These are phyloP conservation scores for Exophiala aquamarina DNA, from an alignment of 2,329 filamentous ascomycete genomes.

Conservation along the genomic window DNA sequence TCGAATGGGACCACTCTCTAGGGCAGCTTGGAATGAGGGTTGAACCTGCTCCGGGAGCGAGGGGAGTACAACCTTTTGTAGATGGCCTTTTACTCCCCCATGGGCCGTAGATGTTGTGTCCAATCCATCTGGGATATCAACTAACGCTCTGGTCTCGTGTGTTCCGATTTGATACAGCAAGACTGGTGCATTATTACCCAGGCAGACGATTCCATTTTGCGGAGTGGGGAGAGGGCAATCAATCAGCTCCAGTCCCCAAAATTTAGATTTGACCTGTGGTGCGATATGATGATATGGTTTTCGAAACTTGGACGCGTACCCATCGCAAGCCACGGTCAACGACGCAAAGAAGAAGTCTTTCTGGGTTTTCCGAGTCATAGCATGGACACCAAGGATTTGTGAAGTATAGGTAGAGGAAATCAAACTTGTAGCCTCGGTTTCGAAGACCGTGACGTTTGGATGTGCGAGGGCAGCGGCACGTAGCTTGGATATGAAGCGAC, in stretches of 20 bases:
- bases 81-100: slow-evolving; percentile 83
- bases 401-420: slow-evolving; percentile 68
- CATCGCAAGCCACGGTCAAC: slow-evolving; percentile 86
- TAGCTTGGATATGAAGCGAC: slow-evolving; percentile 82
- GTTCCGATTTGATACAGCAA: slow-evolving; percentile 96
- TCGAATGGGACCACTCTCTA: slow-evolving; percentile 75
- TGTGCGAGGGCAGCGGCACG: slow-evolving; percentile 71
- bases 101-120: slow-evolving; percentile 70
- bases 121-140: slow-evolving; percentile 80
- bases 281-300: slow-evolving; percentile 69
- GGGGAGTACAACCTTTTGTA: slow-evolving; percentile 76
- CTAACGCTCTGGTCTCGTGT: slow-evolving; percentile 84
- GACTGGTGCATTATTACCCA: slow-evolving; percentile 74
- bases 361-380: slow-evolving; percentile 61
- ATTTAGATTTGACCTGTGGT: slow-evolving; percentile 77
- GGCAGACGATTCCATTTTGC: slow-evolving; percentile 81
- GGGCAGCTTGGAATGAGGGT: slow-evolving; percentile 71
- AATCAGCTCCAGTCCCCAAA: slow-evolving; percentile 90
- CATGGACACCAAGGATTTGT: slow-evolving; percentile 81
- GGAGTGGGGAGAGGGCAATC: slow-evolving; percentile 76
- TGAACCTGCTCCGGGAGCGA: slow-evolving; percentile 70
- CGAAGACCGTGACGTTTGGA: slow-evolving; percentile 84
- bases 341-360: slow-evolving; percentile 83
- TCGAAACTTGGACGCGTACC: slow-evolving; percentile 89
- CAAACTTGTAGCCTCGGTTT: slow-evolving; percentile 79